Evolutionary conservation across 345 rosid genomes (phyloP).

Genomic region (Sonneratia alba): DNA sequence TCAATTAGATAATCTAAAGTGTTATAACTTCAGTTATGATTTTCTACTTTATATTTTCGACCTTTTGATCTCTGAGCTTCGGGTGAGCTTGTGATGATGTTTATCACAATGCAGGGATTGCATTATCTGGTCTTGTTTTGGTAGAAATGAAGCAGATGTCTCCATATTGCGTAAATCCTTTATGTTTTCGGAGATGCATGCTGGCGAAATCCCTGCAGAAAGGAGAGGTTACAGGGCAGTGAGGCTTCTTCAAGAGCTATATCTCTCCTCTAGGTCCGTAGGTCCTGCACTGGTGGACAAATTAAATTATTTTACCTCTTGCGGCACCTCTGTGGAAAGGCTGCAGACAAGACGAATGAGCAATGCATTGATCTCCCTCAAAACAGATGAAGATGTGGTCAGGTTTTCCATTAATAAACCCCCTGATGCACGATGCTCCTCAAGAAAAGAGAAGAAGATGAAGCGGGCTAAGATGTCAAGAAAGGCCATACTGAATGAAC

Average conservation of each 20-base stretch:
- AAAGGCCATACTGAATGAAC: constrained; percentile 67
- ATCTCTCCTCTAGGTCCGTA: constrained; percentile 8
- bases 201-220: constrained; percentile 8
- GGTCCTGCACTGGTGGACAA: constrained; percentile 5
- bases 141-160: constrained; percentile 10
- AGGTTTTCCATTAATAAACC: constrained; percentile 53
- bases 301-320: constrained; percentile 7
- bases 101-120: constrained; percentile 31
- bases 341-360: constrained; percentile 31
- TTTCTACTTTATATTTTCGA: not conserved
- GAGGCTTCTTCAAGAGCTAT: constrained; percentile 14
- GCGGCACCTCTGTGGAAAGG: constrained; percentile 14
- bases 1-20: not conserved
- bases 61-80: not conserved
- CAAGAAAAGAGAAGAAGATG: constrained; percentile 27
- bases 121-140: constrained; percentile 16
- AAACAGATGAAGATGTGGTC: constrained; percentile 45
- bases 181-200: constrained; percentile 10
- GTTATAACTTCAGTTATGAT: not conserved
- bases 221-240: constrained; percentile 14
- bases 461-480: constrained; percentile 46
- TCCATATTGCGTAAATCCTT: constrained; percentile 10
- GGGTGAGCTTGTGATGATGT: constrained; percentile 9
- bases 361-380: constrained; percentile 41
- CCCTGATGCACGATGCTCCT: constrained; percentile 13